Percentiles rank a stretch among this genome's conserved stretches.
Conservation (phyloP, 176 grass and related monocot genomes). For the Carex scoparia region DNA sequence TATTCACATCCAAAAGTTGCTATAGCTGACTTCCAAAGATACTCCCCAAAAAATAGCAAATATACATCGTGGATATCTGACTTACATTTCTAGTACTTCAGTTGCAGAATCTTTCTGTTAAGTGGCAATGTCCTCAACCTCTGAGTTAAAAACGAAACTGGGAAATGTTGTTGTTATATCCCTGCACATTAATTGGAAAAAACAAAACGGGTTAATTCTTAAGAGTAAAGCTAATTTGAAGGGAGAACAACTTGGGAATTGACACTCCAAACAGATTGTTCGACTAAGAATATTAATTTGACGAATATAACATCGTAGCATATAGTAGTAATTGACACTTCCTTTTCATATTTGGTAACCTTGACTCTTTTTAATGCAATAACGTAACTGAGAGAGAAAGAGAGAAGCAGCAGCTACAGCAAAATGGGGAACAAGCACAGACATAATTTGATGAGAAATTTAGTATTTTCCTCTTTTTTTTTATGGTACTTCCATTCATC, state of each 20-base stretch:
- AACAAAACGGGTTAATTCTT: background rate
- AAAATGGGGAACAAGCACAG: background rate
- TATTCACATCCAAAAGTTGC: background rate
- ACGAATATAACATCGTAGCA: background rate
- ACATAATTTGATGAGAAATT: background rate
- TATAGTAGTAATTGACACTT: background rate
- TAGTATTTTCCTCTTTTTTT: background rate
- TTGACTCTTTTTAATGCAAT: background rate
- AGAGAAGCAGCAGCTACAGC: background rate
- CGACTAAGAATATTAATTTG: background rate
- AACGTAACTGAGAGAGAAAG: background rate
- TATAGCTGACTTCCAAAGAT: background rate
- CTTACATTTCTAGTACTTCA: background rate
- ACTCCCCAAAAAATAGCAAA: background rate
- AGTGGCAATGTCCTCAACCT: slow-evolving; percentile 74
- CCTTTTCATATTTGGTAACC: background rate
- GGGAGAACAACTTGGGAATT: background rate
- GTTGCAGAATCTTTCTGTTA: slow-evolving; percentile 28
- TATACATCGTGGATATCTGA: background rate
- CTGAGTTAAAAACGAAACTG: slow-evolving; percentile 86
- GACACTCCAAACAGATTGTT: background rate
- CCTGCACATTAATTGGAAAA: slow-evolving; percentile 34
- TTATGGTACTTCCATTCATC: background rate
- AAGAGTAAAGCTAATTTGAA: background rate
- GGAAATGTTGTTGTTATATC: slow-evolving; percentile 99